Evolutionary conservation across 2,329 filamentous ascomycete genomes (phyloP), one percentile per base, ranked within the genome.

Genomic region (Exophiala lecanii-corni): DNA sequence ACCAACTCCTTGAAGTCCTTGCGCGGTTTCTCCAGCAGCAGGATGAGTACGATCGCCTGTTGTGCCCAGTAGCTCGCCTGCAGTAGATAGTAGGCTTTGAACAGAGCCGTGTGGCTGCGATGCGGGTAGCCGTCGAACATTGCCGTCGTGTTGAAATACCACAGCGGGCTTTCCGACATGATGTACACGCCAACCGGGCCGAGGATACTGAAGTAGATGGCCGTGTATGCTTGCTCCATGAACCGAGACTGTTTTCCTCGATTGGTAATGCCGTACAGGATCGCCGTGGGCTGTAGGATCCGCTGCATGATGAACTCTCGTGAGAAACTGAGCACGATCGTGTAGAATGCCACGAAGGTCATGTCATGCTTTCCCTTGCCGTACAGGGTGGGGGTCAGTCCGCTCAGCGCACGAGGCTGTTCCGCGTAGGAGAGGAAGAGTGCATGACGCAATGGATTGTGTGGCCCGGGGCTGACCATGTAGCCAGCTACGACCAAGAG

Each of bases 271-370:
- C 84, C 82, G 39, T 69, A 76, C 49, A 68, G 69, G 40, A 78
- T 72, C 15, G 86, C 84, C 40, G 89, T 67, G 0, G 86, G 87
- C 9, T 80, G 78, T 42, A 94, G 75, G 39, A 91, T 57, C 58
- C 85, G 80, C 67, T 92, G 87, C 87, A 92, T 94, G 69, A 89
- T 75, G 67, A 92, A 92, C 64, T 94, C 87, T 62, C 87, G 83
- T 13, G 85, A 89, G 63, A 94, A 94, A 57, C 82, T 85, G 49
- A 94, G 74, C 30, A 94, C 81, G 50, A 92, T 70, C 43, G 78
- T 87, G 68, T 94, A 94, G 68, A 92, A 94, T 53, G 70, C 67
- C 39, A 94, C 84, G 57, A 94, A 87, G 41, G 82, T 82, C 41
- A 91, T 69, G 62, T 94, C 87, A 71, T 79, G 81, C 25, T 62